Conservation (phyloP, 306 rosid genomes). For the Casuarina equisetifolia region DNA sequence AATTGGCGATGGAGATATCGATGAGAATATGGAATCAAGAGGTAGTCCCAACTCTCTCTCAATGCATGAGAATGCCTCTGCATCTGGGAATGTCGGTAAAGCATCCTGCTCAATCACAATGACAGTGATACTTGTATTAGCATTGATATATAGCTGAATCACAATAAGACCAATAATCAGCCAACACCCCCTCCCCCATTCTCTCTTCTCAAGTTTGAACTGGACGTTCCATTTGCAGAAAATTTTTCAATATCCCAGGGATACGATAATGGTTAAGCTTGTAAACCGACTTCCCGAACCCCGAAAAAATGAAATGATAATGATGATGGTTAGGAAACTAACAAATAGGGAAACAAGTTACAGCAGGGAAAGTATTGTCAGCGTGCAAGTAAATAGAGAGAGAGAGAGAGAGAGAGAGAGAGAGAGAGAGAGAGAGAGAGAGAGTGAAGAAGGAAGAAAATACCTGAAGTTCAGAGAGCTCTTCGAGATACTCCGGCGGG, state of each 20-base stretch:
- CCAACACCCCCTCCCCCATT: no score
- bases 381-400: background rate
- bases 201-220: no score
- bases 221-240: no score
- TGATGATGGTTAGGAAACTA: background rate
- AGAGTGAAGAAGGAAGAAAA: constrained; percentile 10
- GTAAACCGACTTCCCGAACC: background rate
- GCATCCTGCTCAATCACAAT: constrained; percentile 66
- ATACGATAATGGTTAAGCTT: no score
- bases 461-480: constrained; percentile 90
- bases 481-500: constrained; percentile 83
- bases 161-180: no score
- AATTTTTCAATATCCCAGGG: no score
- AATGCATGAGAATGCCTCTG: constrained; percentile 79
- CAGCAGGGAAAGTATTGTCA: background rate
- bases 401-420: background rate
- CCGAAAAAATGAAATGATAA: background rate
- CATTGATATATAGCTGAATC: constrained; percentile 7
- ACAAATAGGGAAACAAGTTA: background rate
- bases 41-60: constrained; percentile 76
- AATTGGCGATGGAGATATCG: constrained; percentile 69
- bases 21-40: constrained; percentile 69
- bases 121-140: constrained; percentile 21
- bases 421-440: background rate
- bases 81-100: constrained; percentile 85